These are phyloP conservation scores for Penicillium argentinense DNA, from an alignment of 495 filamentous ascomycete species.

Conservation along the genomic window DNA sequence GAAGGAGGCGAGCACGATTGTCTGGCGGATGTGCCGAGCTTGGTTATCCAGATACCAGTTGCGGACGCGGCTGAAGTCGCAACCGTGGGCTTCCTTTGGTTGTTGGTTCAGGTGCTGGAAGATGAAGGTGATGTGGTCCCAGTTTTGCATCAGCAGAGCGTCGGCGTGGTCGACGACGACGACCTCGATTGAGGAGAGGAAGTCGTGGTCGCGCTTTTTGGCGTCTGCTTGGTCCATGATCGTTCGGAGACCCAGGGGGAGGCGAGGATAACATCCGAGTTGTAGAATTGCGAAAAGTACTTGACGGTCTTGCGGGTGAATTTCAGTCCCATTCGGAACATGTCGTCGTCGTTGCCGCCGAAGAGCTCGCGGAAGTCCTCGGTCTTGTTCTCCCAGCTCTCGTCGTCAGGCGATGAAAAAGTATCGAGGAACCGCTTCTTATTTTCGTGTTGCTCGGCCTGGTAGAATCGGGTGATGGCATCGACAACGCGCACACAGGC, in stretches of 20 bases:
- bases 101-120: constrained; percentile 91
- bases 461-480: constrained; percentile 66
- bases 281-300: constrained; percentile 93
- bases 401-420: constrained; percentile 65
- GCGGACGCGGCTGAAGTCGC: constrained; percentile 89
- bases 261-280: constrained; percentile 90
- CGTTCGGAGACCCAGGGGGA: constrained; percentile 84
- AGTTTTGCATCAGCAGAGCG: constrained; percentile 95
- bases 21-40: constrained; percentile 79
- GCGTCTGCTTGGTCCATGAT: constrained; percentile 74
- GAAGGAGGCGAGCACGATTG: constrained; percentile 74
- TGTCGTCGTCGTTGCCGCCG: constrained; percentile 91
- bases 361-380: constrained; percentile 90
- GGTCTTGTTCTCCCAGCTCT: constrained; percentile 69
- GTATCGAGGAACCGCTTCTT: constrained; percentile 84
- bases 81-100: constrained; percentile 86
- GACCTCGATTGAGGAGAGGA: constrained; percentile 88
- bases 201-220: constrained; percentile 86
- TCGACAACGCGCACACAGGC: constrained; percentile 77
- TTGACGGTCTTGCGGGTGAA: constrained; percentile 95
- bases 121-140: constrained; percentile 90
- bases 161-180: constrained; percentile 90
- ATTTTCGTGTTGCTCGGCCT: constrained; percentile 92
- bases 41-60: constrained; percentile 89
- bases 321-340: constrained; percentile 90